Base-by-base conservation (phyloP, 2,329 filamentous ascomycete species). In the Arthrobotrys iridis region DNA sequence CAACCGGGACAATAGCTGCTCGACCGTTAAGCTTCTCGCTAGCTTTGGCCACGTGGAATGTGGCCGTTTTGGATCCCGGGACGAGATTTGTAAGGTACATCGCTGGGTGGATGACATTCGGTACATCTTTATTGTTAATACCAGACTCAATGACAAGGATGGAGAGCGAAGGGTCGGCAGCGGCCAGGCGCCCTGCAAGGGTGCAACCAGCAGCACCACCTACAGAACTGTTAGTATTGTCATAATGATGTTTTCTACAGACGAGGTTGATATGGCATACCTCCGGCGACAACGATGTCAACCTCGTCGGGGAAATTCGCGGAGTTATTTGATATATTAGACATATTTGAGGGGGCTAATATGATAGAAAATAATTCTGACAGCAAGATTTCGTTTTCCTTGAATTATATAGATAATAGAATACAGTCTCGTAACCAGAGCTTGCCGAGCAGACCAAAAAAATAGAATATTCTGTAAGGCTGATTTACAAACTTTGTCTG, bases 101-200 rank as follows among this genome's bases (percentile, higher is more conserved):
- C 0, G 83, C 86, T 0, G 87, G 87, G 45, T 85, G 83, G 5
- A 84, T 81, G n/a, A 88, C 82, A 13, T 81, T 83, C 0, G 85
- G 84, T 58, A 85, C 82, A 77, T 86, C 82, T 76, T 84, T 84
- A 77, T 85, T 88, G 79, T 88, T 85, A 18, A 82, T 82, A 0
- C 87, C 87, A 26, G 83, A 81, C 78, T 88, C 87, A 57, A 88
- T 84, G 4, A 88, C 81, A 10, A 88, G 80, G 43, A 88, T 84
- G 13, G 83, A 84, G 1, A 87, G 80, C 20, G 81, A 81, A 0
- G 84, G 85, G 64, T 86, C 83, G 0, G 85, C 84, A 64, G 85
- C 84, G 4, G 86, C 84, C 1, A 88, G 82, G 50, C 86, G 82
- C 2, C 82, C 83, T 13, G 86, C 85, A 33, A 86, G 80, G 22